These are phyloP conservation scores for Claviceps lovelessii DNA, from an alignment of 2,329 filamentous ascomycete species.

Conservation along the genomic window DNA sequence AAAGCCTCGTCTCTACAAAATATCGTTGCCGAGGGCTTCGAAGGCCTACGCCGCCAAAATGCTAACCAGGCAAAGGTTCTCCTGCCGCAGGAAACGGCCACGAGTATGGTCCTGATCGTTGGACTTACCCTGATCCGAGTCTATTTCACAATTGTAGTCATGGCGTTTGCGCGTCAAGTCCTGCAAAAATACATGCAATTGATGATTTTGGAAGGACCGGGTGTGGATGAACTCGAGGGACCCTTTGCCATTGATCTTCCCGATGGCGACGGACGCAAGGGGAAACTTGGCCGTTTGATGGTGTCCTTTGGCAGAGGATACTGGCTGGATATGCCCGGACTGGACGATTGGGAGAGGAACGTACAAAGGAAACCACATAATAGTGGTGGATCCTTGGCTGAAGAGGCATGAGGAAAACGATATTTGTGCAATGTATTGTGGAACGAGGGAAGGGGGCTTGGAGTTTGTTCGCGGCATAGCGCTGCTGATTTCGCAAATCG, in stretches of 20 bases:
- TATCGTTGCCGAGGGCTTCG: conserved; percentile 19
- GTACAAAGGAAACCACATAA: conserved; percentile 42
- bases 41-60: conserved; percentile 20
- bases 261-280: conserved; percentile 68
- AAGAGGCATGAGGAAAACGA: conserved; percentile 16
- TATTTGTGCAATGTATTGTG: not conserved
- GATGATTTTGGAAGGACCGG: conserved; percentile 33
- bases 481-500: not conserved
- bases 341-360: conserved; percentile 54
- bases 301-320: conserved; percentile 59
- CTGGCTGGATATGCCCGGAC: conserved; percentile 60
- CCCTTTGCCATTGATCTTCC: conserved; percentile 55
- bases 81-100: conserved; percentile 45
- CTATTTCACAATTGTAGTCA: conserved; percentile 73
- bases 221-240: conserved; percentile 38
- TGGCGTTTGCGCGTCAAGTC: conserved; percentile 67
- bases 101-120: conserved; percentile 65
- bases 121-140: conserved; percentile 60
- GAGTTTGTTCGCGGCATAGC: not conserved
- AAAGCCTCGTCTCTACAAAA: conserved; percentile 10
- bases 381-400: conserved; percentile 17
- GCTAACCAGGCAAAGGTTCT: conserved; percentile 21
- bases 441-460: not conserved
- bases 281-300: conserved; percentile 66
- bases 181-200: conserved; percentile 48